These are phyloP conservation scores for Penicillium alfredii DNA, from an alignment of 495 filamentous ascomycete species.

Conservation along the genomic window DNA sequence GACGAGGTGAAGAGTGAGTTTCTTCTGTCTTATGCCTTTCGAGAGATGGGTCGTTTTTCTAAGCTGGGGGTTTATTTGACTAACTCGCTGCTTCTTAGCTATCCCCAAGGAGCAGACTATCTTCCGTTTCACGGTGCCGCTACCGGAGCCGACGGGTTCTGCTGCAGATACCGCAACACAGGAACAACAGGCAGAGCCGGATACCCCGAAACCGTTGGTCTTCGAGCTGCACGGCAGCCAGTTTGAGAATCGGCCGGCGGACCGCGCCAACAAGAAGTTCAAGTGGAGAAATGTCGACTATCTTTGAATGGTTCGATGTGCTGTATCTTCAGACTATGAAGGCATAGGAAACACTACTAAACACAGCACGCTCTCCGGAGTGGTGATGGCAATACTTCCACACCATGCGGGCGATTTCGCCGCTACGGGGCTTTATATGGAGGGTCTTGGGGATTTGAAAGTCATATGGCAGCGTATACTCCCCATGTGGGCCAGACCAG, in stretches of 20 bases:
- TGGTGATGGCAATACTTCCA: no score
- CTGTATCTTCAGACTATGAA: neutral
- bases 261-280: constrained; percentile 86
- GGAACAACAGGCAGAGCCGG: constrained; percentile 4
- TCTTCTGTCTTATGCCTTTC: neutral
- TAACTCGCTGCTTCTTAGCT: constrained; percentile 30
- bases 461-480: no score
- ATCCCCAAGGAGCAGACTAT: constrained; percentile 86
- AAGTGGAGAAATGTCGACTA: constrained; percentile 67
- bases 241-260: constrained; percentile 74
- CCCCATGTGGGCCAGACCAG: no score
- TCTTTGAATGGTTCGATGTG: constrained; percentile 40
- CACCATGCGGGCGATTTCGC: no score
- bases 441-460: no score
- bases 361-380: no score
- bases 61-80: no score
- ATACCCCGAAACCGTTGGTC: constrained; percentile 42
- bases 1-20: constrained; percentile 56
- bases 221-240: constrained; percentile 88
- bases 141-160: constrained; percentile 21
- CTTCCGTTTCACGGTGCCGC: constrained; percentile 70
- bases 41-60: no score
- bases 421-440: no score
- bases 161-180: constrained; percentile 8
- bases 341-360: no score